Conservation (phyloP, 371 early-diverging fungal species). For the Blyttiomyces sp. region DNA sequence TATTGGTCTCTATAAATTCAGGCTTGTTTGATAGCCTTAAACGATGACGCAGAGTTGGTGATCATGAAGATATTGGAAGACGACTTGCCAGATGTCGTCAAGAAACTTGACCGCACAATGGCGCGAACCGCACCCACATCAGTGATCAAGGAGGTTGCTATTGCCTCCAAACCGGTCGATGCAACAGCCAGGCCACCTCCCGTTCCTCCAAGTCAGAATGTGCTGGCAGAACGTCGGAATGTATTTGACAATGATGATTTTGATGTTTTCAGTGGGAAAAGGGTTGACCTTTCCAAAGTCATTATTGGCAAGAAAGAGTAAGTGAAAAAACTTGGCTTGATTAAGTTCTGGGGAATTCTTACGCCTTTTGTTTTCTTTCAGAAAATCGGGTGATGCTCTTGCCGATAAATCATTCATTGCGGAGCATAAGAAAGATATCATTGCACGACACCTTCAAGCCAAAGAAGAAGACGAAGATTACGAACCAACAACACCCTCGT, state of each 20-base stretch:
- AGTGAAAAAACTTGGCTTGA: constrained; percentile 4
- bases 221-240: constrained; percentile 67
- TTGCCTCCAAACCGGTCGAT: background rate
- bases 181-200: constrained; percentile 4
- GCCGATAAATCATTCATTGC: constrained; percentile 59
- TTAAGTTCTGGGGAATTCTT: background rate
- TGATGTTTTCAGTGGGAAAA: constrained; percentile 69
- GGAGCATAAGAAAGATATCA: constrained; percentile 55
- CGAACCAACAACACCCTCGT: constrained; percentile 2
- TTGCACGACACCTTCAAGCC: constrained; percentile 59
- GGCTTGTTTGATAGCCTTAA: constrained; percentile 65
- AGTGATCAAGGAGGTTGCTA: background rate
- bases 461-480: constrained; percentile 68
- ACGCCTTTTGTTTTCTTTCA: constrained; percentile 16
- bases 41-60: constrained; percentile 64
- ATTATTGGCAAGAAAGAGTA: constrained; percentile 67
- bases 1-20: background rate
- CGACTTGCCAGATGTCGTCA: constrained; percentile 61
- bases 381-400: constrained; percentile 44
- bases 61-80: constrained; percentile 75
- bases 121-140: constrained; percentile 11
- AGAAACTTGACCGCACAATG: constrained; percentile 63
- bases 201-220: background rate
- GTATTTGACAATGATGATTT: constrained; percentile 91
- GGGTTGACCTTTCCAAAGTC: constrained; percentile 62